Evolutionary conservation across 2,329 filamentous ascomycete species (phyloP).

Genomic region (Aspergillus ibericus): DNA sequence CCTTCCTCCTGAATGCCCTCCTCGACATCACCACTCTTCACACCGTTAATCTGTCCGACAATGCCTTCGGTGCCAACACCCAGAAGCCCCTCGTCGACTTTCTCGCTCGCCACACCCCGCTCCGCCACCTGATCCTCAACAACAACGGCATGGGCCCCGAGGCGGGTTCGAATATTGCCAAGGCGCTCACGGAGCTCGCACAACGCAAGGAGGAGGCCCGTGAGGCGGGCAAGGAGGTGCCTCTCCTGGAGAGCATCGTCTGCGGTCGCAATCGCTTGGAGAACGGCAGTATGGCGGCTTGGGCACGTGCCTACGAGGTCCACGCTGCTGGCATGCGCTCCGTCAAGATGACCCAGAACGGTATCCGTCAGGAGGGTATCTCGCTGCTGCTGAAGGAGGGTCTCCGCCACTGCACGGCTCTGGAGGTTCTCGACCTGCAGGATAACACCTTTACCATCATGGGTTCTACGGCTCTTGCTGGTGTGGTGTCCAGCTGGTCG

Average conservation of each 20-base stretch:
- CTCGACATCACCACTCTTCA: constrained; percentile 82
- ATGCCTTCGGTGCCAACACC: constrained; percentile 95
- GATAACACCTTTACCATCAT: constrained; percentile 93
- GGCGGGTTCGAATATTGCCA: constrained; percentile 83
- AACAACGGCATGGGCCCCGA: constrained; percentile 96
- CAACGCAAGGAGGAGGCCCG: constrained; percentile 75
- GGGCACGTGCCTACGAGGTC: constrained; percentile 82
- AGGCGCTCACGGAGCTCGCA: constrained; percentile 80
- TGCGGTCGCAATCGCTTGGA: constrained; percentile 95
- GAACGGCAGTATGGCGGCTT: constrained; percentile 93
- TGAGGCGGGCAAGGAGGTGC: constrained; percentile 64
- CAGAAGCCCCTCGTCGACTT: constrained; percentile 91
- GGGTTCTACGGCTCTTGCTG: constrained; percentile 76
- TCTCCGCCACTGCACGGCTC: constrained; percentile 65
- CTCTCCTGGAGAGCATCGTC: constrained; percentile 90
- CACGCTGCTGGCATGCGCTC: constrained; percentile 75
- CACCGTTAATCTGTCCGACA: constrained; percentile 95
- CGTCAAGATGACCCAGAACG: constrained; percentile 98
- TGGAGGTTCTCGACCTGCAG: constrained; percentile 84
- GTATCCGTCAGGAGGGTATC: constrained; percentile 92
- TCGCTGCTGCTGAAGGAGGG: constrained; percentile 76
- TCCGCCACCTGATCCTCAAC: constrained; percentile 93
- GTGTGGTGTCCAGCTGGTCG: constrained; percentile 72
- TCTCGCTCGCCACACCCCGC: constrained; percentile 79
- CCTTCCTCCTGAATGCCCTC: constrained; percentile 79